These are phyloP conservation scores for Fusarium mangiferae DNA, from an alignment of 2,329 filamentous ascomycete genomes.

Conservation along the genomic window DNA sequence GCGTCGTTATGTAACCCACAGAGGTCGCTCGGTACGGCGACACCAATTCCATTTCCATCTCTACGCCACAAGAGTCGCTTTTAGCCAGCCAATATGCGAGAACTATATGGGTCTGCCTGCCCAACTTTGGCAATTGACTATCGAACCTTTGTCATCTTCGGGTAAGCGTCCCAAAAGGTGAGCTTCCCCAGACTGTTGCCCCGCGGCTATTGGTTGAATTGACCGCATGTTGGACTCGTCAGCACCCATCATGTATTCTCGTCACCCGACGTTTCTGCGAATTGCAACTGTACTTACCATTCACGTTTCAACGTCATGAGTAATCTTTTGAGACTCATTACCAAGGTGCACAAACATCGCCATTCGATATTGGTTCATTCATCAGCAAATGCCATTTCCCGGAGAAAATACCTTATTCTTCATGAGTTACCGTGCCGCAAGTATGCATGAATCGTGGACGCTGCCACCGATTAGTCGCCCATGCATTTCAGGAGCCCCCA, in stretches of 20 bases:
- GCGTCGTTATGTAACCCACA: neutral
- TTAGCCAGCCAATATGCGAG: slow-evolving; percentile 11
- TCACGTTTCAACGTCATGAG: neutral
- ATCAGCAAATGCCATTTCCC: neutral
- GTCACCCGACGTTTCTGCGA: neutral
- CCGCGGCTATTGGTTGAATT: slow-evolving; percentile 7
- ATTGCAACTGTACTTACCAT: neutral
- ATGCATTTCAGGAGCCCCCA: fast-evolving
- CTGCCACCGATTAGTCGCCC: neutral
- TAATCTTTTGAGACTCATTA: neutral
- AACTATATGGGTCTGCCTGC: neutral
- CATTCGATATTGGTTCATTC: neutral
- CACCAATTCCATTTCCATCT: slow-evolving; percentile 12
- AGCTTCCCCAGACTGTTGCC: slow-evolving; percentile 13
- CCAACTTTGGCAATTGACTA: neutral
- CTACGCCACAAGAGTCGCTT: slow-evolving; percentile 6
- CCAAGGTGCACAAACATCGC: too few relatives aligned
- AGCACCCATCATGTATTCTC: slow-evolving; percentile 11
- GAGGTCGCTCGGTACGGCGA: neutral
- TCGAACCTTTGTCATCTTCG: slow-evolving; percentile 19
- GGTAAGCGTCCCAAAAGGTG: slow-evolving; percentile 23
- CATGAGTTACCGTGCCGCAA: neutral
- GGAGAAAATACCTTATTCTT: neutral
- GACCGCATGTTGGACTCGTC: slow-evolving; percentile 28
- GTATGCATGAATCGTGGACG: neutral